Percentiles rank a stretch among this genome's conserved stretches.
These are phyloP conservation scores for Lathyrus aphaca DNA, from an alignment of 306 rosid species.

Conservation along the genomic window DNA sequence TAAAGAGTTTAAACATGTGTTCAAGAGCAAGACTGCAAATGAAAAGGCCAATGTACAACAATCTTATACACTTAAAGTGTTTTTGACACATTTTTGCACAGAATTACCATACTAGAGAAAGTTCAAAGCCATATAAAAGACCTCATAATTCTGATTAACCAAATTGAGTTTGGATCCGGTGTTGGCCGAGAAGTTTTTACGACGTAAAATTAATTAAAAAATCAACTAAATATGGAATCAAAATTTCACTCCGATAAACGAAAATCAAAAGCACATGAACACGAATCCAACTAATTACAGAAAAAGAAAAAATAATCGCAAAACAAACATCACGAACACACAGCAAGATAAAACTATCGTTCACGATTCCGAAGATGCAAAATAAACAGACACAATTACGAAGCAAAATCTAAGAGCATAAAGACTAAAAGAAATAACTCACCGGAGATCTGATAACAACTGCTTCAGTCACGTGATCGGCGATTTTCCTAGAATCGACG, in stretches of 20 bases:
- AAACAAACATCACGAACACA: background rate
- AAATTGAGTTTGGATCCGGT: conserved; percentile 2
- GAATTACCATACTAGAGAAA: background rate
- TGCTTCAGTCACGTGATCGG: conserved; percentile 70
- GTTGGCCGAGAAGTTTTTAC: background rate
- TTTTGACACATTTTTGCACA: background rate
- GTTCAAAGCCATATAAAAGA: conserved; percentile 24
- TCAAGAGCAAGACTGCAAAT: background rate
- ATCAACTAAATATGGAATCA: background rate
- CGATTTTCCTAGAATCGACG: conserved; percentile 41
- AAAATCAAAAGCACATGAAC: conserved; percentile 16
- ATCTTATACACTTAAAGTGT: background rate
- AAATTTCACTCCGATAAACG: background rate
- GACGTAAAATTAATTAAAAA: background rate
- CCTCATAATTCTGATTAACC: background rate
- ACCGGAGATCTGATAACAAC: conserved; percentile 85
- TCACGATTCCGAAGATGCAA: conserved; percentile 5
- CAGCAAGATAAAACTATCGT: background rate
- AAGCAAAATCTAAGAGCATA: background rate
- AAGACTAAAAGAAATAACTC: conserved; percentile 17
- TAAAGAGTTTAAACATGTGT: conserved; percentile 7
- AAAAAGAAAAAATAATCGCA: background rate
- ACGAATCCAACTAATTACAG: conserved; percentile 29
- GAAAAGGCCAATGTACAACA: background rate
- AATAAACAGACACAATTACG: background rate